Percentiles rank a stretch among this genome's conserved stretches.
Evolutionary conservation across 1,139 yeast species (phyloP).

Genomic region (Magnusiomyces clavatus): DNA sequence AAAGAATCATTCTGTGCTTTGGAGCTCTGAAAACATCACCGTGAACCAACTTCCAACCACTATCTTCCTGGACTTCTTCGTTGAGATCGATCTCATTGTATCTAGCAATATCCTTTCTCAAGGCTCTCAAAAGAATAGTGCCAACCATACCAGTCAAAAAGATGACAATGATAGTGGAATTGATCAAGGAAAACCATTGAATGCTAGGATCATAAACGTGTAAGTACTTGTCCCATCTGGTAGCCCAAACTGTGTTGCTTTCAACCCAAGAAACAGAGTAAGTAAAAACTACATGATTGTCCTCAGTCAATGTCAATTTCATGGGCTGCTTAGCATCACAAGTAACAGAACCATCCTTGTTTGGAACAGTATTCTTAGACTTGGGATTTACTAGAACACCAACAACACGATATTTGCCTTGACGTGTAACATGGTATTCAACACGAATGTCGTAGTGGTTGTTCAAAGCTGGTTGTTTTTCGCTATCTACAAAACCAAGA

Average conservation of each 20-base stretch:
- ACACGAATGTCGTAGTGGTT: slow-evolving; percentile 75
- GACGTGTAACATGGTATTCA: slow-evolving; percentile 76
- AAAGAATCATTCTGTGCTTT: slow-evolving; percentile 55
- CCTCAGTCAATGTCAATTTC: slow-evolving; percentile 32
- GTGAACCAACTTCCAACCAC: slow-evolving; percentile 95
- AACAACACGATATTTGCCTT: slow-evolving; percentile 71
- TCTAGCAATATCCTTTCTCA: slow-evolving; percentile 76
- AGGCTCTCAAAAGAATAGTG: slow-evolving; percentile 70
- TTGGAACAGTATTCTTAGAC: slow-evolving; percentile 46
- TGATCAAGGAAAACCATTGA: slow-evolving; percentile 90
- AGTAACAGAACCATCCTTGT: slow-evolving; percentile 29
- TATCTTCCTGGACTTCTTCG: slow-evolving; percentile 84
- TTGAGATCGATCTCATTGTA: slow-evolving; percentile 78
- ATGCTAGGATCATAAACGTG: slow-evolving; percentile 88
- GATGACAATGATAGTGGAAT: slow-evolving; percentile 73
- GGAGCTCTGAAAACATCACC: slow-evolving; percentile 96
- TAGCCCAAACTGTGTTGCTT: slow-evolving; percentile 85
- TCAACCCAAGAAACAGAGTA: slow-evolving; percentile 59
- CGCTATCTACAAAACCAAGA: slow-evolving; percentile 43
- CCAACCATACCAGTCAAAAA: slow-evolving; percentile 72
- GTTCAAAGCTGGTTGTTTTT: slow-evolving; percentile 49
- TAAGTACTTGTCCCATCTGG: slow-evolving; percentile 96
- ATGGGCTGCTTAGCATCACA: slow-evolving; percentile 29
- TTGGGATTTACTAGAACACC: slow-evolving; percentile 75
- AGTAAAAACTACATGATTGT: slow-evolving; percentile 44